Evolutionary conservation across 148 eudicot genomes (phyloP).

Genomic region (Amaranthus cruentus): DNA sequence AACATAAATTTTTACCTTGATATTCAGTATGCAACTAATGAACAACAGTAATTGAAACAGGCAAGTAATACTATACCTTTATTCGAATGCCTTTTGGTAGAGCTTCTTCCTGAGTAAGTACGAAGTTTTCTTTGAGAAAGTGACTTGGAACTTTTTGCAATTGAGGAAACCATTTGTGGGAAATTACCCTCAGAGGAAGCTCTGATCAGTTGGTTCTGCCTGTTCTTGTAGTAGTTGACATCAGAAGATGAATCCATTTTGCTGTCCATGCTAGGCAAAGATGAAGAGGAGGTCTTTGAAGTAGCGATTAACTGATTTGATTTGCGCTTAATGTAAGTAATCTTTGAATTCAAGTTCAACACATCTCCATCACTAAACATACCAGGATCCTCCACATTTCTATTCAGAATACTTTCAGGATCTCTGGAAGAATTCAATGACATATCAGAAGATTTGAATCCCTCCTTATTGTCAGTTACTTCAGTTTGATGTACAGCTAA

Average conservation of each 20-base stretch:
- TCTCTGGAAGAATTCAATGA: slow-evolving; percentile 24
- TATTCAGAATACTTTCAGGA: slow-evolving; percentile 33
- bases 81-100: slow-evolving; percentile 38
- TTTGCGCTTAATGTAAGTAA: slow-evolving; percentile 65
- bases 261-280: slow-evolving; percentile 36
- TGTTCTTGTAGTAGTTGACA: slow-evolving; percentile 63
- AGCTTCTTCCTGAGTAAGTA: slow-evolving; percentile 31
- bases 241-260: slow-evolving; percentile 39
- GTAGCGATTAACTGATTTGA: slow-evolving; percentile 83
- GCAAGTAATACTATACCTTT: slow-evolving; percentile 35
- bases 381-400: slow-evolving; percentile 36
- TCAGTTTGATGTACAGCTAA: slow-evolving; percentile 27
- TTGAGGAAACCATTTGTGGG: slow-evolving; percentile 24
- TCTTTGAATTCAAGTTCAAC: slow-evolving; percentile 22
- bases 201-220: slow-evolving; percentile 76
- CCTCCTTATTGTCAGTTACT: slow-evolving; percentile 26
- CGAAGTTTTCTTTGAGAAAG: slow-evolving; percentile 27
- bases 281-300: slow-evolving; percentile 37
- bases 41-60: background rate
- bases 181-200: slow-evolving; percentile 46
- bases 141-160: slow-evolving; percentile 25
- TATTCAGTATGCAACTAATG: background rate
- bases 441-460: slow-evolving; percentile 29
- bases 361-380: slow-evolving; percentile 40
- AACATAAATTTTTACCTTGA: background rate